Evolutionary conservation across 139 green algal species (phyloP), one percentile per base, ranked within the genome.

Genomic region (Tetradesmus obliquus): DNA sequence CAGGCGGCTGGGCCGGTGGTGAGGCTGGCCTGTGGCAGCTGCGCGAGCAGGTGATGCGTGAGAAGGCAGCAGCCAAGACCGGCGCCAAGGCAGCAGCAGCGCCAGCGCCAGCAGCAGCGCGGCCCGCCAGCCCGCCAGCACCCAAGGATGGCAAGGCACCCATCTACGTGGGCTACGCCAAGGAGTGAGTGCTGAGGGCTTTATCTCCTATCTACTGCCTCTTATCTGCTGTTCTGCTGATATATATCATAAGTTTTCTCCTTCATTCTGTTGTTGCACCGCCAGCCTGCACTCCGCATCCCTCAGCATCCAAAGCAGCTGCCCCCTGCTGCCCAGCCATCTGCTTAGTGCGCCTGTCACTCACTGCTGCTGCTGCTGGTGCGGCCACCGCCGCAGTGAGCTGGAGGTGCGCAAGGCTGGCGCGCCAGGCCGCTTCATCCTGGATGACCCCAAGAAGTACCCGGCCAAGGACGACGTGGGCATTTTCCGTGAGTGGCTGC

Each of bases 391-490:
- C 53, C 91, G 91, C 86, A 93, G 91, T 91, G 91, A 94, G 88
- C 83, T 94, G 51, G 91, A 92, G 24, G 69, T 55, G 60, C 85
- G 92, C 57, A 96, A 96, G 90, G 60, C 60, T 69, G 93, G 93
- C 15, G 91, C 92, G 51, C 91, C 89, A 19, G 94, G 93, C 1
- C 93, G 94, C 51, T 88, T 95, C 15, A 93, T 97, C 32, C 76
- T 94, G 74, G 97, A 98, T 79, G 95, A 97, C 66, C 90, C 93
- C 5, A 51, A 19, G 9, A 96, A 95, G 91, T 98, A 98, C 89
- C 95, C 95, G 2, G 89, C 24, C 89, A 97, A 97, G 90, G 96
- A 98, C 79, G 91, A 95, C 82, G 71, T 96, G 15, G 96, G 94
- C 20, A 24, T 85, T 10, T 91, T 96, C 51, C 20, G 71, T 90